A percentile compares a stretch with the other conserved stretches of the same genome.
These are phyloP conservation scores for Rhodotorula sp. DNA, from an alignment of 1,284 basidiomycete species.

Conservation along the genomic window DNA sequence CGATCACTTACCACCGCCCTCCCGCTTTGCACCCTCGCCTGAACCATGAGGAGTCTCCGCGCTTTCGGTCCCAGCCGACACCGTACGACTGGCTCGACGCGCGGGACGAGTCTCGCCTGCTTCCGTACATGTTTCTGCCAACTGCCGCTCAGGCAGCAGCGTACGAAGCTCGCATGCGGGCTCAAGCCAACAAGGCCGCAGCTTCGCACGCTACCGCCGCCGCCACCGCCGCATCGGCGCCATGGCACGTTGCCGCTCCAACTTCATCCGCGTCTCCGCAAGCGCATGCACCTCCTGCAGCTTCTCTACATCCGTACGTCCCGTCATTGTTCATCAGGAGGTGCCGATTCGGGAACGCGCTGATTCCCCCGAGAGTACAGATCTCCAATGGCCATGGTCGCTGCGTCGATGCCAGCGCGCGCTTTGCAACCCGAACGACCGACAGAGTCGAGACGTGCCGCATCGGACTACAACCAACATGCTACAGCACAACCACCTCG, in stretches of 20 bases:
- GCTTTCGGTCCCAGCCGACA: background rate
- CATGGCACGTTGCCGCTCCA: background rate
- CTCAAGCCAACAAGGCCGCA: background rate
- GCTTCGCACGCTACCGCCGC: background rate
- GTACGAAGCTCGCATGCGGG: constrained; percentile 13
- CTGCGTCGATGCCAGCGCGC: no score
- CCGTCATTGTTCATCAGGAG: no score
- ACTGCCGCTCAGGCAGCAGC: constrained; percentile 1
- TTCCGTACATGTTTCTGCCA: constrained; percentile 25
- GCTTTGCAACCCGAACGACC: no score
- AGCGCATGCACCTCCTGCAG: no score
- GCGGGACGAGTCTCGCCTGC: constrained; percentile 14
- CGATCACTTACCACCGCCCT: constrained; percentile 35
- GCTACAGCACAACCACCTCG: no score
- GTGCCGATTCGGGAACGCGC: no score
- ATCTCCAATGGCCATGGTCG: no score
- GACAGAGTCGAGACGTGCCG: no score
- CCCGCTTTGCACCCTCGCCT: constrained; percentile 14
- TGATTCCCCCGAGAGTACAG: no score
- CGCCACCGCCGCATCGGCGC: background rate
- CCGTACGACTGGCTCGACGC: constrained; percentile 33
- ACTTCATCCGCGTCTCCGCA: background rate
- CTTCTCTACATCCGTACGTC: no score
- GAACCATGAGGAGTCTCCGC: background rate
- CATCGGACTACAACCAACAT: no score